Evolutionary conservation across 768 basidiomycete species (phyloP).

Genomic region (Pleurotus ostreatus): DNA sequence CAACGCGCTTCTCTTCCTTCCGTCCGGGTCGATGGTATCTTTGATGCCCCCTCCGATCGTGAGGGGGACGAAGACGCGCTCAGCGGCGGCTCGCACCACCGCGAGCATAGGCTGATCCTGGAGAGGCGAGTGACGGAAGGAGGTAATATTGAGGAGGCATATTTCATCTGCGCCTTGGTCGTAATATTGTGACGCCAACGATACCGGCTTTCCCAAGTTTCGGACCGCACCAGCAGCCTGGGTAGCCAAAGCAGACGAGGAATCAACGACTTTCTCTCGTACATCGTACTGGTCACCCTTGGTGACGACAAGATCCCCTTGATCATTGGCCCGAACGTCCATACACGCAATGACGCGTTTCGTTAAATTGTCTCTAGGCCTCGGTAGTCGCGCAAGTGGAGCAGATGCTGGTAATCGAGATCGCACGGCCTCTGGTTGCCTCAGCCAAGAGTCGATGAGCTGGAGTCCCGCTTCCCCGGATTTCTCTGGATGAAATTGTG

Average conservation of each 20-base stretch:
- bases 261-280: slow-evolving; percentile 61
- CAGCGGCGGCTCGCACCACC: slow-evolving; percentile 86
- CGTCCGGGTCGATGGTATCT: slow-evolving; percentile 93
- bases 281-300: slow-evolving; percentile 99
- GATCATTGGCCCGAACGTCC: slow-evolving; percentile 95
- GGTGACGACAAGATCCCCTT: slow-evolving; percentile 96
- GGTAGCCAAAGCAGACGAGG: slow-evolving; percentile 19
- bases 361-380: slow-evolving; percentile 64
- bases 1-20: slow-evolving; percentile 78
- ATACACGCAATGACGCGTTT: slow-evolving; percentile 96
- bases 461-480: slow-evolving; percentile 84
- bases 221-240: slow-evolving; percentile 74
- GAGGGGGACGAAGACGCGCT: slow-evolving; percentile 91
- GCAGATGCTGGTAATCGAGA: slow-evolving; percentile 25
- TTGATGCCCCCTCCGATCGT: slow-evolving; percentile 99
- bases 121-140: slow-evolving; percentile 94
- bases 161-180: slow-evolving; percentile 90
- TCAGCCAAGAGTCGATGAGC: slow-evolving; percentile 79
- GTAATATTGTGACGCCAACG: slow-evolving; percentile 85
- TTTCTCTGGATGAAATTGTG: slow-evolving; percentile 99
- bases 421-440: slow-evolving; percentile 41
- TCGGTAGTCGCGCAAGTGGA: slow-evolving; percentile 34
- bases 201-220: slow-evolving; percentile 96
- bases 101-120: slow-evolving; percentile 98
- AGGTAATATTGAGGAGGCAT: slow-evolving; percentile 98